Percentiles rank a stretch among this genome's conserved stretches.
These are phyloP conservation scores for Neurospora sp. DNA, from an alignment of 495 filamentous ascomycete genomes.

Conservation along the genomic window DNA sequence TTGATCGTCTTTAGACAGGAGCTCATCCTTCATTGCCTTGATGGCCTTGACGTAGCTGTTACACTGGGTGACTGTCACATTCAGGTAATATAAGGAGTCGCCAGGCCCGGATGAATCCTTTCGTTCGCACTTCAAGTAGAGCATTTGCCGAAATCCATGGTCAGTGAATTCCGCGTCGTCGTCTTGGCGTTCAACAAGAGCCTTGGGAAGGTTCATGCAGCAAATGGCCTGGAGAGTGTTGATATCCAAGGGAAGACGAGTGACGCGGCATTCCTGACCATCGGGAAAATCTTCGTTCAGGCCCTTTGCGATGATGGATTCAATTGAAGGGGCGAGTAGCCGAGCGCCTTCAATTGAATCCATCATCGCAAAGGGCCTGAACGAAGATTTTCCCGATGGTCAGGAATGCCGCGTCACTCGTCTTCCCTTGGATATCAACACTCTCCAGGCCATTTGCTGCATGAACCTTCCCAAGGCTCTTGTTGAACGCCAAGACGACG, in stretches of 20 bases:
- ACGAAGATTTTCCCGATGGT: neutral
- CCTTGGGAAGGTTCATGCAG: neutral
- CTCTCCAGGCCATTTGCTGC: neutral
- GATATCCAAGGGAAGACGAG: neutral
- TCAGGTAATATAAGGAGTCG: neutral
- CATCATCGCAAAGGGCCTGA: neutral
- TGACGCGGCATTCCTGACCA: neutral
- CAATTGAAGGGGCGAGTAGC: too few relatives aligned
- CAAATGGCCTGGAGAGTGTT: neutral
- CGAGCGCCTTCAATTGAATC: too few relatives aligned
- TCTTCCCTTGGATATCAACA: neutral
- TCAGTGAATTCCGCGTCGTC: rapidly evolving
- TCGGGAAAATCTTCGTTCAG: neutral
- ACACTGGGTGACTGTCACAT: neutral
- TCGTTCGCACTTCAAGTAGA: rapidly evolving
- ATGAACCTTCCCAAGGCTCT: neutral
- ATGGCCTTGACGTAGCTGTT: neutral
- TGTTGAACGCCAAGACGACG: neutral
- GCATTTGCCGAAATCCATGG: neutral
- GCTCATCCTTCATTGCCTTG: neutral
- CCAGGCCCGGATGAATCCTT: neutral
- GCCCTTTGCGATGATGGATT: neutral
- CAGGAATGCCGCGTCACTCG: neutral
- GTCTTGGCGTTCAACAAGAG: neutral
- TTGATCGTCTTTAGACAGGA: neutral